A percentile compares a stretch with the other conserved stretches of the same genome.
phyloP scores from a whole-genome alignment of 2,329 filamentous ascomycete species.

The Huntiella savannae region DNA sequence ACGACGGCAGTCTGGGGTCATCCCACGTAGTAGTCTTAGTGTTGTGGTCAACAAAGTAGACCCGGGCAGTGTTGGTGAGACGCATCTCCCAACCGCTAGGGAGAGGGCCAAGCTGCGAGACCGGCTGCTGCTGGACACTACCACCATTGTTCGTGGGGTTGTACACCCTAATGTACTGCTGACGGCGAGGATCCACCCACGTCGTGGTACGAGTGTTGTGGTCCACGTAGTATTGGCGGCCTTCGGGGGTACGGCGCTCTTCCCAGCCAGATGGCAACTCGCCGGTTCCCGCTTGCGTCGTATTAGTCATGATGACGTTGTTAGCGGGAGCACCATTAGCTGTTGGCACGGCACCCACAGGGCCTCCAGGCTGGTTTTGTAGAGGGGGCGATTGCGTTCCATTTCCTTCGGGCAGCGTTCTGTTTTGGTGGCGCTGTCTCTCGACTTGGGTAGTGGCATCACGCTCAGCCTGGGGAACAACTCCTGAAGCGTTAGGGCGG shows the following conservation, averaged over 20 bases:
- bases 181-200: constrained; percentile 91
- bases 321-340: constrained; percentile 30
- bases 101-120: constrained; percentile 84
- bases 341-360: constrained; percentile 18
- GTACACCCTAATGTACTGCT: constrained; percentile 98
- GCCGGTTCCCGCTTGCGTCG: constrained; percentile 77
- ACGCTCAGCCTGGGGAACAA: constrained; percentile 52
- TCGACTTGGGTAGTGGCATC: constrained; percentile 88
- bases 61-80: constrained; percentile 87
- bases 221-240: constrained; percentile 89
- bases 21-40: constrained; percentile 99
- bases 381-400: constrained; percentile 80
- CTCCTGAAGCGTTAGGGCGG: constrained; percentile 61
- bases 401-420: constrained; percentile 89
- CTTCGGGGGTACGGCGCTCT: constrained; percentile 86
- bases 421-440: constrained; percentile 81
- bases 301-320: constrained; percentile 77
- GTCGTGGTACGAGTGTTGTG: constrained; percentile 96
- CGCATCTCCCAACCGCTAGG: constrained; percentile 99
- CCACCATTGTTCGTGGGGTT: constrained; percentile 68
- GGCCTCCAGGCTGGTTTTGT: constrained; percentile 30
- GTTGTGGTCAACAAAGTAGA: constrained; percentile 99
- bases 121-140: constrained; percentile 88
- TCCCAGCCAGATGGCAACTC: constrained; percentile 95
- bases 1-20: constrained; percentile 84